Evolutionary conservation across 2,329 filamentous ascomycete genomes (phyloP).

Genomic region (Aphanoascus verrucosus): DNA sequence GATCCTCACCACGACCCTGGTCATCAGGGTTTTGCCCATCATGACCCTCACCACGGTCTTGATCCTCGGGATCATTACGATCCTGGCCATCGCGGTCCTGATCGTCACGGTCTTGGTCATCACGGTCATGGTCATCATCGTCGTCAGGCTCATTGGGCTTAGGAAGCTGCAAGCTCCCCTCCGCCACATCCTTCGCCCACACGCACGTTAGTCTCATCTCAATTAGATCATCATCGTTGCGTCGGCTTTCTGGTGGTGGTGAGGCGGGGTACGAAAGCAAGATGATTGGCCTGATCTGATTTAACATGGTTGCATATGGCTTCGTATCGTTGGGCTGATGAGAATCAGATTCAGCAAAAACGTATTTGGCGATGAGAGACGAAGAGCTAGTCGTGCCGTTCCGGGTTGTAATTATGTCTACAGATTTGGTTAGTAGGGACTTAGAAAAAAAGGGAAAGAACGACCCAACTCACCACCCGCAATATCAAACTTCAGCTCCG

Average conservation of each 20-base stretch:
- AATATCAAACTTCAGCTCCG: background rate
- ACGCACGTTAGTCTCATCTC: constrained; percentile 9
- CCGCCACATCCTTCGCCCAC: background rate
- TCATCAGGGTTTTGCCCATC: background rate
- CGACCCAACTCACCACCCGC: background rate
- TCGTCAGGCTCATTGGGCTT: background rate
- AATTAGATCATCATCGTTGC: constrained; percentile 2
- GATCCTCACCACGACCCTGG: background rate
- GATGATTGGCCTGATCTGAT: constrained; percentile 5
- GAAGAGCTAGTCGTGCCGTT: background rate
- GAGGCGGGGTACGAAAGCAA: constrained; percentile 5
- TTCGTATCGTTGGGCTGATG: background rate
- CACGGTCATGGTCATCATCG: background rate
- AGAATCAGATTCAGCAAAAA: background rate
- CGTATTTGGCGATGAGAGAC: constrained; percentile 8
- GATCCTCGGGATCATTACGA: background rate
- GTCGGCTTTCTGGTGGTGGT: background rate
- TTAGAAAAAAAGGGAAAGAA: background rate
- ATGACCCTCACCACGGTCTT: background rate
- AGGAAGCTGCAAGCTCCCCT: background rate
- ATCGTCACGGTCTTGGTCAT: background rate
- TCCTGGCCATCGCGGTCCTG: background rate
- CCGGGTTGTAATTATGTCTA: constrained; percentile 5
- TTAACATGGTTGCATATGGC: constrained; percentile 1
- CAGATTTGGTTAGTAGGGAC: background rate